Conservation (phyloP, 768 basidiomycete species). For the Kwoniella europaea region DNA sequence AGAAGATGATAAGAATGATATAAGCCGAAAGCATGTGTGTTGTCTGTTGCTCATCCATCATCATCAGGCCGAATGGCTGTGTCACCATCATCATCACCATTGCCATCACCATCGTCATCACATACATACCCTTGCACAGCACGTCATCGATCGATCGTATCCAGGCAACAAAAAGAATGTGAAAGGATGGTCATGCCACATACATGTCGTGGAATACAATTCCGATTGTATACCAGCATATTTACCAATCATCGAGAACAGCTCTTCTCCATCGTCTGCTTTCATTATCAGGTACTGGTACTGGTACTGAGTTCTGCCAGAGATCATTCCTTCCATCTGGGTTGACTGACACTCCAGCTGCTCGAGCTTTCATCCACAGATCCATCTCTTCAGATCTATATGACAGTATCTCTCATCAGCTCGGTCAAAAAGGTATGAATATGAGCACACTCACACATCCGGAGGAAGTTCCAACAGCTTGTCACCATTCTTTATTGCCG, state of each 20-base stretch:
- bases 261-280: slow-evolving; percentile 14
- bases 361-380: slow-evolving; percentile 25
- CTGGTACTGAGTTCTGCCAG: not conserved
- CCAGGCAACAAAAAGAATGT: not conserved
- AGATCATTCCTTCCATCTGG: slow-evolving; percentile 22
- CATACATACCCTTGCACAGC: not conserved
- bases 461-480: slow-evolving; percentile 21
- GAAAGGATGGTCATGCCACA: not conserved
- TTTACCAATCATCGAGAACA: slow-evolving; percentile 22
- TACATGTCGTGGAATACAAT: not conserved
- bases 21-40: not conserved
- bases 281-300: not conserved
- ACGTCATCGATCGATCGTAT: not conserved
- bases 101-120: not conserved
- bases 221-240: not conserved
- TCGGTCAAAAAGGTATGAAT: not conserved
- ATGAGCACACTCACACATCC: slow-evolving; percentile 21
- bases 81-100: not conserved
- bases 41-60: not conserved
- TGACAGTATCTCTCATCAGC: slow-evolving; percentile 1
- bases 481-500: slow-evolving; percentile 17
- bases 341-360: slow-evolving; percentile 9
- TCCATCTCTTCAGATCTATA: slow-evolving; percentile 21
- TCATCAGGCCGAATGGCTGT: not conserved
- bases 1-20: not conserved